Evolutionary conservation across 139 green algal species (phyloP).

Genomic region (Tetraselmis striata): DNA sequence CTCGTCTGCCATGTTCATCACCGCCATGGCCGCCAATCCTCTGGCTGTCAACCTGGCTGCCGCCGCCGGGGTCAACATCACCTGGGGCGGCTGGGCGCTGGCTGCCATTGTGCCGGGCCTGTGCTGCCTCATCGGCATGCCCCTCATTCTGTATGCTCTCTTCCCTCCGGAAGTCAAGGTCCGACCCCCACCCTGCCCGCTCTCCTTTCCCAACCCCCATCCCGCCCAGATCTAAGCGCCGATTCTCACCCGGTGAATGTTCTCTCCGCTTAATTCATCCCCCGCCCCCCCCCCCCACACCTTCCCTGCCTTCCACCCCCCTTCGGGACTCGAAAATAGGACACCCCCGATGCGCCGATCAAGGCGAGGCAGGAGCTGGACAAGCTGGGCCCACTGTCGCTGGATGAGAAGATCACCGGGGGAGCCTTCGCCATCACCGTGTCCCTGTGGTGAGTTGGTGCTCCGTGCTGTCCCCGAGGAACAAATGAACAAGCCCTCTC

Average conservation of each 20-base stretch:
- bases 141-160: slow-evolving; percentile 90
- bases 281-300: too few relatives aligned
- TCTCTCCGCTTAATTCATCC: neutral
- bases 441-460: slow-evolving; percentile 57
- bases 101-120: slow-evolving; percentile 85
- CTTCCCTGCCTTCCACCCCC: too few relatives aligned
- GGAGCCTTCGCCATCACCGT: slow-evolving; percentile 84
- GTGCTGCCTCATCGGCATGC: slow-evolving; percentile 71
- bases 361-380: slow-evolving; percentile 82
- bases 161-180: slow-evolving; percentile 83
- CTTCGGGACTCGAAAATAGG: too few relatives aligned
- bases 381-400: slow-evolving; percentile 87
- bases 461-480: too few relatives aligned
- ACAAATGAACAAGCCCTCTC: too few relatives aligned
- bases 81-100: slow-evolving; percentile 89
- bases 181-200: neutral
- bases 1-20: slow-evolving; percentile 98
- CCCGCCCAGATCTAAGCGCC: too few relatives aligned
- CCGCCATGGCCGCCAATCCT: slow-evolving; percentile 98
- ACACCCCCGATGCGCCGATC: slow-evolving; percentile 88
- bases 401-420: slow-evolving; percentile 93
- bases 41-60: slow-evolving; percentile 92
- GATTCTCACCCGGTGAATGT: too few relatives aligned
- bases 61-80: slow-evolving; percentile 78
- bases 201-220: neutral